A percentile compares a stretch with the other conserved stretches of the same genome.
These are phyloP conservation scores for Rubus idaeus DNA, from an alignment of 306 rosid species.

Conservation along the genomic window DNA sequence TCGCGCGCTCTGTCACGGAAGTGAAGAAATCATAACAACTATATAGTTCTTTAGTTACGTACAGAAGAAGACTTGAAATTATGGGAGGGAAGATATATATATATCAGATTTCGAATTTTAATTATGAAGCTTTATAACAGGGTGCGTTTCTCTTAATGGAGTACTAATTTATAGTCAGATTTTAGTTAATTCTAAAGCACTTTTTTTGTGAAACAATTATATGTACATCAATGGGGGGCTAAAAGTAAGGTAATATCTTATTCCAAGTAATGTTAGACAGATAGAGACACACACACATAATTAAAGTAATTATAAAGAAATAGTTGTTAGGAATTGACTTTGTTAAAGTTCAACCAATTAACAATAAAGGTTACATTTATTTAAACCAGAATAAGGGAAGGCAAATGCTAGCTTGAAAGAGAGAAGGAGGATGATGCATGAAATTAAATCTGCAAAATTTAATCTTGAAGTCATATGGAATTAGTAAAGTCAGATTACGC, in stretches of 20 bases:
- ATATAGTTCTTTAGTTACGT: not conserved
- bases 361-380: not conserved
- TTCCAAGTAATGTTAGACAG: no score
- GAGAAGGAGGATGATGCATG: not conserved
- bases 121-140: no score
- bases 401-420: not conserved
- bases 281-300: not conserved
- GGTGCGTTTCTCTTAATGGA: not conserved
- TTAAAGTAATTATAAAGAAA: not conserved
- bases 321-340: conserved; percentile 7
- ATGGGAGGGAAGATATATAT: not conserved
- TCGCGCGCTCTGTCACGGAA: not conserved
- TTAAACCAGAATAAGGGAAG: no score
- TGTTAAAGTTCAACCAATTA: conserved; percentile 15
- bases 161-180: no score
- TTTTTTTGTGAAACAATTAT: not conserved
- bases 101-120: not conserved
- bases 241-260: no score
- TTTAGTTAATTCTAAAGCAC: no score
- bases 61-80: not conserved
- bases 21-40: conserved; percentile 22
- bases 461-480: not conserved
- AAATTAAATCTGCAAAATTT: not conserved
- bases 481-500: not conserved
- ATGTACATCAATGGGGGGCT: not conserved